Percentiles rank a stretch among this genome's conserved stretches.
Evolutionary conservation across 805 yeast species (phyloP).

Genomic region (Metschnikowia reukaufii): DNA sequence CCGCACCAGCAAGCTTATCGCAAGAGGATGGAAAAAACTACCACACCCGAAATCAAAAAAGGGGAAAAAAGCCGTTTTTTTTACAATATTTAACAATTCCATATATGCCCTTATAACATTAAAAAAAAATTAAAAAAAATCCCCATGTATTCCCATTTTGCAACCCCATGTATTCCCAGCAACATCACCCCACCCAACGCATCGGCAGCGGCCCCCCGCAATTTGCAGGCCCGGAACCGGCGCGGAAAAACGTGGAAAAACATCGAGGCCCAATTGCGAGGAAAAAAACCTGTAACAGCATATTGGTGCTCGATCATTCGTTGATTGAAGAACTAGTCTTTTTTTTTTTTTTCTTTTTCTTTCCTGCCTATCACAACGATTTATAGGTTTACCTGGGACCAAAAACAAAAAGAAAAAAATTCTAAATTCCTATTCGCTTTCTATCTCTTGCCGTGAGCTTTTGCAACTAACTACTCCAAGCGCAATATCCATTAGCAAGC

Average conservation of each 20-base stretch:
- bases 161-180: not conserved
- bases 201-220: not conserved
- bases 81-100: too few relatives aligned
- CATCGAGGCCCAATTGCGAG: not conserved
- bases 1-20: too few relatives aligned
- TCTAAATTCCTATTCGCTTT: not conserved
- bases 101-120: too few relatives aligned
- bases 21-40: too few relatives aligned
- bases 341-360: not conserved
- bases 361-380: not conserved
- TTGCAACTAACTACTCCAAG: not conserved
- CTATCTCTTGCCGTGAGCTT: not conserved
- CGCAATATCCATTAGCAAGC: not conserved
- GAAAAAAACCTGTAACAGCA: conserved; percentile 2
- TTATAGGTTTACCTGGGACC: too few relatives aligned
- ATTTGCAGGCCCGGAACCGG: conserved; percentile 2
- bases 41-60: too few relatives aligned
- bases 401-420: too few relatives aligned
- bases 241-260: not conserved
- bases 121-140: too few relatives aligned
- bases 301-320: conserved; percentile 1
- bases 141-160: too few relatives aligned
- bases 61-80: too few relatives aligned
- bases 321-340: not conserved
- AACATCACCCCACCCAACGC: not conserved